Percentiles rank a stretch among this genome's conserved stretches.
Conservation (phyloP, 1,284 basidiomycete genomes). For the Wallemia hederae region DNA sequence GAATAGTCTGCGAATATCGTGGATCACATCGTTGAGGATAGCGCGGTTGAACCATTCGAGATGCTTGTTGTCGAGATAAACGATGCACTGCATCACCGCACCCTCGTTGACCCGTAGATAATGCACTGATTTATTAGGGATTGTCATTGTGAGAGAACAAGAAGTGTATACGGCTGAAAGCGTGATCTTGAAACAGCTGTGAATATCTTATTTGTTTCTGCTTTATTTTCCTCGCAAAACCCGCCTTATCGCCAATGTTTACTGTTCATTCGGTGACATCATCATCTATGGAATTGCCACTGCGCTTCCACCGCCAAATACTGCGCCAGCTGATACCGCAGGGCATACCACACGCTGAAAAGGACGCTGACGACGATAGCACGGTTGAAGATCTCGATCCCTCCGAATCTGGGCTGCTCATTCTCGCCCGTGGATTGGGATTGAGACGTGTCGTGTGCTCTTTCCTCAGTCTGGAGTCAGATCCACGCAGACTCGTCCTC, state of each 20-base stretch:
- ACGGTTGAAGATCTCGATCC: background rate
- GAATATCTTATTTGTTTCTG: too few species aligned
- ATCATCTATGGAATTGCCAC: background rate
- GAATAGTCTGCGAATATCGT: background rate
- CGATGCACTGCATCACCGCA: background rate
- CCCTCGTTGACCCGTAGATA: background rate
- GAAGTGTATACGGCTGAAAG: background rate
- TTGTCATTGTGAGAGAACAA: background rate
- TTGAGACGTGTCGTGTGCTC: slow-evolving; percentile 52
- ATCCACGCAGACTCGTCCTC: slow-evolving; percentile 53
- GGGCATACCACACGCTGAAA: background rate
- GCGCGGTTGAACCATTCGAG: background rate
- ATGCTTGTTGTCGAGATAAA: background rate
- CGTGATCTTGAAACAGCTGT: too few species aligned
- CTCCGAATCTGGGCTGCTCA: slow-evolving; percentile 35
- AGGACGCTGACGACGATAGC: background rate
- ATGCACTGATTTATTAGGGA: background rate
- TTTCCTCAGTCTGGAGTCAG: slow-evolving; percentile 68
- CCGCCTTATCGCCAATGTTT: background rate
- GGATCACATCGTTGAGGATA: background rate
- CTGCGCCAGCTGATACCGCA: background rate
- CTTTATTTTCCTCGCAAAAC: too few species aligned
- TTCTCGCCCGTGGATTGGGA: slow-evolving; percentile 64
- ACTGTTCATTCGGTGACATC: background rate
- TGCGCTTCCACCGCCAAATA: background rate